Evolutionary conservation across 306 rosid species (phyloP).

Genomic region (Sophora flavescens): DNA sequence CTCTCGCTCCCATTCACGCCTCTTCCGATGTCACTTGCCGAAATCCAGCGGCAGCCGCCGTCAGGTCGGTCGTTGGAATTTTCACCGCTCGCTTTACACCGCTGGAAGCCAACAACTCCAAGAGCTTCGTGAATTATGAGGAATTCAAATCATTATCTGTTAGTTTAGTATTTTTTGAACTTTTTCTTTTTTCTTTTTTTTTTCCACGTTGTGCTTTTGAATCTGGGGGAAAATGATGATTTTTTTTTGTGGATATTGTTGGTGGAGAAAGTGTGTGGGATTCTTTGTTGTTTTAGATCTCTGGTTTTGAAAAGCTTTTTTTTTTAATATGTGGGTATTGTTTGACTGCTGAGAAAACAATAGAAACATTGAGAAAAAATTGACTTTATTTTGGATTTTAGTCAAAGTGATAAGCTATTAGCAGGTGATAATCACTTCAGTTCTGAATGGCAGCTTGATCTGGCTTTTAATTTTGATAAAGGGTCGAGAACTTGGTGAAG

Average conservation of each 20-base stretch:
- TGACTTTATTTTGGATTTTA: neutral
- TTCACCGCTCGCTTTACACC: constrained; percentile 77
- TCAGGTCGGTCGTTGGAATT: constrained; percentile 65
- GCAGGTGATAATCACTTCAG: neutral
- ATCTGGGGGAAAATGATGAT: neutral
- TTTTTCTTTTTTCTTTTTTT: neutral
- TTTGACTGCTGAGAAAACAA: constrained; percentile 46
- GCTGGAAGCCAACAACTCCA: constrained; percentile 62
- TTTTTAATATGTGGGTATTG: constrained; percentile 5
- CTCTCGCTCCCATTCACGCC: constrained; percentile 55
- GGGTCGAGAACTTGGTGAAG: constrained; percentile 1
- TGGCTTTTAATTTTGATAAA: neutral
- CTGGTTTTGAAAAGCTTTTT: constrained; percentile 11
- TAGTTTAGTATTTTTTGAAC: constrained; percentile 31
- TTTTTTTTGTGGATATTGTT: neutral
- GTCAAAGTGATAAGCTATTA: neutral
- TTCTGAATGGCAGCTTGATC: constrained; percentile 12
- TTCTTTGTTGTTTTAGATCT: constrained; percentile 35
- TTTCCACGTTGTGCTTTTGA: neutral
- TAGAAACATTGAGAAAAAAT: constrained; percentile 27
- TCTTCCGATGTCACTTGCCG: constrained; percentile 52
- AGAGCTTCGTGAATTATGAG: constrained; percentile 52
- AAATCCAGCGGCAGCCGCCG: constrained; percentile 57
- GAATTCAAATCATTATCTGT: constrained; percentile 64
- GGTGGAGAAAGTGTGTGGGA: constrained; percentile 11